Base-by-base conservation (phyloP, 1,284 basidiomycete species). In the Boletus subluridellus region DNA sequence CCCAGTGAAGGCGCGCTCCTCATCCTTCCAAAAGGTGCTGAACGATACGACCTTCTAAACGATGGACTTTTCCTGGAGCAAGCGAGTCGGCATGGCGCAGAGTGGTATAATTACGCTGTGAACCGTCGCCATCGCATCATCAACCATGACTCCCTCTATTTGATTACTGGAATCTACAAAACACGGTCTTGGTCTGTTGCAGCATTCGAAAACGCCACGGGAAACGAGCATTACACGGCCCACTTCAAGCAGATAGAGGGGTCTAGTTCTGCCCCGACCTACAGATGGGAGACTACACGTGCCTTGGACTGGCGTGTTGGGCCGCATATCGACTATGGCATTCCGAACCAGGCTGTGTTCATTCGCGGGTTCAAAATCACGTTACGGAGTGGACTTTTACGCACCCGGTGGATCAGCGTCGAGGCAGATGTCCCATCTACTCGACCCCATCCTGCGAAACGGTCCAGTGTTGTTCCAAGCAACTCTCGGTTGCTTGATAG, bases 301-400 rank as follows among this genome's bases (percentile, higher is more conserved):
- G 12, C 57, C n/a, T 28, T 60, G 38, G 49, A 60, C 14, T 55
- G 58, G 48, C 61, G 57, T 15, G 57, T 30, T 7, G 62, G 58
- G 2, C 63, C 60, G 2, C 2, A 15, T 14, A 17, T 49, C 17
- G 41, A 62, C 10, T 7, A 35, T 17, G 50, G 30, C 1, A 54
- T 55, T 37, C 58, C 57, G 3, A 63, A 63, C 14, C 61, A 63
- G 21, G 14, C 54, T 17, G 54, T 65, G 1, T 52, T 54, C 48
- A 62, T 64, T 26, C 54, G 55, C 8, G 63, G 63, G 9, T 55
- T 64, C 50, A 62, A 62, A 35, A 63, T 63, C 6, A 54, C 51
- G 28, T 12, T 63, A 14, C 52, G 52, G 8, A 54, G 9, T 5
- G 46, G 52, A 12, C 2, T 52, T 21, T 39, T 62, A 12, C 54